Evolutionary conservation across 2,329 filamentous ascomycete genomes (phyloP), one percentile per base, ranked within the genome.

Genomic region (Salinomyces thailandicus): DNA sequence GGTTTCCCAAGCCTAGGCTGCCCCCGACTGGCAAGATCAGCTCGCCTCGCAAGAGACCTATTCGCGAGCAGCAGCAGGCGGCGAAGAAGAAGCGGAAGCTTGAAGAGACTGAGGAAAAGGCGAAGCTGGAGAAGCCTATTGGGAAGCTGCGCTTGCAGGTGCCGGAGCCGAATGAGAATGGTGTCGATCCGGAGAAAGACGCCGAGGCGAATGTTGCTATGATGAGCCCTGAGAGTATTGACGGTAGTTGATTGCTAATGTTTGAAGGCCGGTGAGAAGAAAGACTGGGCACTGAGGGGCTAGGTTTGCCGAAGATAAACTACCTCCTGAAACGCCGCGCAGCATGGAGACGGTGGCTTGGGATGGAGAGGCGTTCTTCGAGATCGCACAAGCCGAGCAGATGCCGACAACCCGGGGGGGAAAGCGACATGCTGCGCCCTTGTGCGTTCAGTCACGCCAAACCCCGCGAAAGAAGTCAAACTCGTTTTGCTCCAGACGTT

Each of bases 11-110:
- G 50, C 71, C 71, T 15, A 62, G 73, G 35, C 59, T 77, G 30
- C 66, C 81, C 66, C 63, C 85, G 65, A 87, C 80, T 14, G 85
- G 85, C 53, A 93, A 93, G 68, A 93, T 93, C 48, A 81, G 81
- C 8, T 82, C 79, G 35, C 84, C 85, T 19, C 77, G 86, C 50
- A 93, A 93, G 64, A 71, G 84, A 5, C 83, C 85, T 19, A 73
- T 85, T 15, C 79, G 82, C 54, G 84, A 91, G 57, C 83, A 87
- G 58, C 78, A 85, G 37, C 82, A 83, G 19, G 74, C 85, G 47
- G 82, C 84, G 38, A 87, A 87, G 67, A 91, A 89, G 64, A 87
- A 84, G 66, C 84, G 87, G 65, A 89, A 89, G 53, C 51, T 69
- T 7, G 66, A 69, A 37, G 67, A 69, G 33, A 39, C 38, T 14